Base-by-base conservation (phyloP, 2,329 filamentous ascomycete species). In the Trichothecium roseum region DNA sequence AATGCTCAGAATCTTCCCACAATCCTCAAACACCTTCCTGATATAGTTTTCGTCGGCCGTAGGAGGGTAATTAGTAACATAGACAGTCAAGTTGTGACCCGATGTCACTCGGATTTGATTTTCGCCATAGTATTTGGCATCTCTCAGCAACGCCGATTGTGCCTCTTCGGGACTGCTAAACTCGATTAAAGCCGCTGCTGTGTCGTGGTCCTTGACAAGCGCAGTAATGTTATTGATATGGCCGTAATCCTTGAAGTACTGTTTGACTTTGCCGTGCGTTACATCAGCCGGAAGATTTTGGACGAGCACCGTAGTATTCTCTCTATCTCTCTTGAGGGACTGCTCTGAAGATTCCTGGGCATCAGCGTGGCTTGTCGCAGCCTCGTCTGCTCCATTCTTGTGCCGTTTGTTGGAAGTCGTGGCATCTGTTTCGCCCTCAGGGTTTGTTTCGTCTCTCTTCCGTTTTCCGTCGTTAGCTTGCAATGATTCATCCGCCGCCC, bases 231-330 rank as follows among this genome's bases (percentile, higher is more conserved):
- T 80, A 48, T 86, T 84, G 51, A 95, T 82, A 28, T 78, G 79
- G 10, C 91, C 91, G 48, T 88, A 93, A 42, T 88, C 85, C 50
- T 81, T 81, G 62, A 98, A 96, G 55, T 94, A 96, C 54, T 94
- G 84, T 38, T 82, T 77, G 12, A 96, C 62, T 47, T 81, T 81
- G 10, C 74, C 79, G 49, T 85, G 77, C 1, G 78, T 78, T 1
- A 78, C 73, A 36, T 81, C 73, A 4, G 54, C 48, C 2, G 91
- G 87, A 17, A 98, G 60, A 45, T 87, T 83, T 34, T 74, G 78
- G 4, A 94, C 79, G 36, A 93, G 74, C 32, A 96, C 71, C 0
- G 84, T 88, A 1, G 86, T 81, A 55, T 96, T 83, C 53, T 98
- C 91, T 29, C 91, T 79, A 56, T 98, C 88, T 37, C 91, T 79